These are phyloP conservation scores for Nitzschia inconspicua DNA, from an alignment of 108 stramenopile genomes.

Conservation along the genomic window DNA sequence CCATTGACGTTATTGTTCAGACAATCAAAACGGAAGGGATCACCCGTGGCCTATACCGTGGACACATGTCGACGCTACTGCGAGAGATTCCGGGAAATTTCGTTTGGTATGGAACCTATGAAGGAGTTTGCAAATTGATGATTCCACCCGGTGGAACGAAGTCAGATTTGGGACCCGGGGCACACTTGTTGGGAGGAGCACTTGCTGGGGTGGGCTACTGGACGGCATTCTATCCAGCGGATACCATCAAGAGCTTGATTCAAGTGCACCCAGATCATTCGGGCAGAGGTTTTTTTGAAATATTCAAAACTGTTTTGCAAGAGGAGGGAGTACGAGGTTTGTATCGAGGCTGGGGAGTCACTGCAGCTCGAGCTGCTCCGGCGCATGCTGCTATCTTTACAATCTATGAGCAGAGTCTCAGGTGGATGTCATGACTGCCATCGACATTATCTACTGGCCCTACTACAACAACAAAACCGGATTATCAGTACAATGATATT, in stretches of 20 bases:
- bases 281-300: conserved; percentile 21
- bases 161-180: conserved; percentile 33
- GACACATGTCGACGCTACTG: conserved; percentile 26
- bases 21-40: conserved; percentile 43
- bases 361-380: conserved; percentile 40
- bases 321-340: conserved; percentile 26
- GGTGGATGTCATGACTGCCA: neutral
- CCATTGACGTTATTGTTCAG: conserved; percentile 40
- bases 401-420: conserved; percentile 47
- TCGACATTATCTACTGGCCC: no score
- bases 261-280: conserved; percentile 36
- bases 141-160: conserved; percentile 50
- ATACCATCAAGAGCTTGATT: conserved; percentile 40
- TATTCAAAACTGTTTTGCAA: conserved; percentile 23
- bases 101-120: conserved; percentile 47
- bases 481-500: no score
- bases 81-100: conserved; percentile 49
- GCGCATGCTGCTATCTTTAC: conserved; percentile 53
- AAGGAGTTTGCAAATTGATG: conserved; percentile 36
- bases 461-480: no score
- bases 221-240: conserved; percentile 54
- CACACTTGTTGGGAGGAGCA: conserved; percentile 44
- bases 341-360: conserved; percentile 48
- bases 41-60: conserved; percentile 35
- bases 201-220: conserved; percentile 44